Base-by-base conservation (phyloP, 805 yeast species). In the Wickerhamiella cacticola region DNA sequence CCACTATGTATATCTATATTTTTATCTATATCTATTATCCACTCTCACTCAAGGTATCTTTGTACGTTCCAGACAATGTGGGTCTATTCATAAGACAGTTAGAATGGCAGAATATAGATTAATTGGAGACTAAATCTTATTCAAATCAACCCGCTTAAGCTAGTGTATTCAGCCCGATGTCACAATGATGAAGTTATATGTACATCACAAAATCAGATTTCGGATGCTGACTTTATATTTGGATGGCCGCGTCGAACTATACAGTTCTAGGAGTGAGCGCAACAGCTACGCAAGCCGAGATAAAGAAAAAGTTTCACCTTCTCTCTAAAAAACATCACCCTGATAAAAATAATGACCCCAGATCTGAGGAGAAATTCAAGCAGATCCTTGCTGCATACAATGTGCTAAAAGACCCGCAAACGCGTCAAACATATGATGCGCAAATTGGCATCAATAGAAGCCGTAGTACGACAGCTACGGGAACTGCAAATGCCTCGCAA, bases 341-440 rank as follows among this genome's bases (percentile, higher is more conserved):
- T 1, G 95, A 85, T 59, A 85, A 85, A 68, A 80, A 83, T 61
- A 77, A 74, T 46, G 63, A 61, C 75, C 58, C 61, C 33, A 63
- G 59, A 10, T 96, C 95, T 28, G 92, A 95, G 48, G 97, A 89
- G 63, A 89, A 86, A 69, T 92, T 92, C 68, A 89, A 89, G 68
- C 96, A 87, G 65, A 74, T 86, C 59, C 78, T 94, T n/a, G 75
- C 76, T 49, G 96, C 96, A 13, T 77, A 92, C 64, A 96, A 89
- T 66, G 71, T 86, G 13, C 72, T 89, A 53, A 75, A 84, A 9
- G 96, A 88, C 62, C 70, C 80, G 15, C 82, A 88, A 63, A 89
- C 88, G 71, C 82, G 97, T 70, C 84, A 80, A 31, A 58, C 80
- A 2, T 89, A 89, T 63, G 97, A 92, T 68, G 2, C n/a, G 15